Conservation (phyloP, 495 filamentous ascomycete species). For the Lichenothelia convexa region DNA sequence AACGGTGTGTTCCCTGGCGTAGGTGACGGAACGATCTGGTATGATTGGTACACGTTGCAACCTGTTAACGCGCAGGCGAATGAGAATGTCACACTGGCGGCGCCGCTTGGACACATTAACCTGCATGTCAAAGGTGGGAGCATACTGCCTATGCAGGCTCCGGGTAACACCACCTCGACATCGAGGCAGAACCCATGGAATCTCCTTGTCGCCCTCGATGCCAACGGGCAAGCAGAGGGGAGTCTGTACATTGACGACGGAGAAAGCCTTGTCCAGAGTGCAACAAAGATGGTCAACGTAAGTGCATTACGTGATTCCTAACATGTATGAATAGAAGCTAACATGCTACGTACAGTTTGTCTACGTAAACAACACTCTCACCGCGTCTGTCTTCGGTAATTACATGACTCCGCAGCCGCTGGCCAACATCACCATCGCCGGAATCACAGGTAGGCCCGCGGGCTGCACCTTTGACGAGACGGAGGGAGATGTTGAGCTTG, state of each 20-base stretch:
- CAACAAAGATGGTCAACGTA: slow-evolving; percentile 37
- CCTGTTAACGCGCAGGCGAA: slow-evolving; percentile 34
- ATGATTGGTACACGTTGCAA: slow-evolving; percentile 61
- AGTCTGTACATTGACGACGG: slow-evolving; percentile 72
- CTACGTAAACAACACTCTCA: slow-evolving; percentile 7
- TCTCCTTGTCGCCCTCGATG: slow-evolving; percentile 42
- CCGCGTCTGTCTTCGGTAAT: slow-evolving; percentile 2
- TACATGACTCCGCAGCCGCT: slow-evolving; percentile 4
- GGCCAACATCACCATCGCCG: slow-evolving; percentile 7
- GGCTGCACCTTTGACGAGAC: not conserved
- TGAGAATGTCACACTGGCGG: slow-evolving; percentile 52
- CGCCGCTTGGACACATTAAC: slow-evolving; percentile 63
- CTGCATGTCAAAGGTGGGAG: slow-evolving; percentile 55
- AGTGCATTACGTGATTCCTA: too few relatives aligned
- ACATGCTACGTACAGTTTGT: not conserved
- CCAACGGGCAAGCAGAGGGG: slow-evolving; percentile 40
- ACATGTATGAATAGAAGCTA: not conserved
- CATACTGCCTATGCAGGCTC: slow-evolving; percentile 52
- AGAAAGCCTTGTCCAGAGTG: slow-evolving; percentile 43
- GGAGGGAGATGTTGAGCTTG: not conserved
- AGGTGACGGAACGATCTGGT: slow-evolving; percentile 46
- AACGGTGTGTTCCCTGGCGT: slow-evolving; percentile 65
- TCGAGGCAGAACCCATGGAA: slow-evolving; percentile 51
- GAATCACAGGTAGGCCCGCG: slow-evolving; percentile 1
- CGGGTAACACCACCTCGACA: slow-evolving; percentile 48